Evolutionary conservation across 768 basidiomycete genomes (phyloP), one percentile per base, ranked within the genome.

Genomic region (Hygrophoropsis aurantiaca): DNA sequence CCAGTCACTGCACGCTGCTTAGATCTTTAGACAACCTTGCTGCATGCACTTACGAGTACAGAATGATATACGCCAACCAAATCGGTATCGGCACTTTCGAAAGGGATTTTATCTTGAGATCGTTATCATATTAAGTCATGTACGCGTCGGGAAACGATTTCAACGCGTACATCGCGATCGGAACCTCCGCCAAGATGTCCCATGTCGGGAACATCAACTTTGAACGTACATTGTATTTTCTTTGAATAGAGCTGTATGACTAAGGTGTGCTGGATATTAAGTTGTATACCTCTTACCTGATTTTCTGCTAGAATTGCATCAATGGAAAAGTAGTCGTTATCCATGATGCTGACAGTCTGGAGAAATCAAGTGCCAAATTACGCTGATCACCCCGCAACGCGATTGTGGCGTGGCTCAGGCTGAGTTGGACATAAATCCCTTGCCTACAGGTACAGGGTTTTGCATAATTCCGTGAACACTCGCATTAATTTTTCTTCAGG

Each of bases 151-250:
- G 42, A 21, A 30, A 30, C 13, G 13, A 38, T 49, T 15, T 40
- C 41, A 37, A 51, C 15, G 64, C 84, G 56, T 70, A 87, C 94
- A 66, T 95, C 85, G 62, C 81, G 81, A 36, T 94, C 89, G 44
- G 79, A 80, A 20, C 91, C 90, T 39, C 91, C 90, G 37, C 89
- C 90, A 10, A 97, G 78, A 62, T 95, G 90, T 2, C 94, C 94
- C 74, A 97, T 84, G 51, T 84, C 82, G 6, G 84, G 81, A 15
- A 97, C 83, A 47, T 86, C 84, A 36, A 88, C 74, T 56, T 90
- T 88, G 74, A 97, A 95, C 3, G 87, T 91, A 64, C 94, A 97
- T 71, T 92, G 90, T 30, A 97, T 76, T 79, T 93, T 97, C 90
- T 94, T 52, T 26, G 47, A 23, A 37, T 21, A 21, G 23, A 20